A percentile compares a stretch with the other conserved stretches of the same genome.
Conservation (phyloP, 768 basidiomycete species). For the Fibroporia radiculosa region DNA sequence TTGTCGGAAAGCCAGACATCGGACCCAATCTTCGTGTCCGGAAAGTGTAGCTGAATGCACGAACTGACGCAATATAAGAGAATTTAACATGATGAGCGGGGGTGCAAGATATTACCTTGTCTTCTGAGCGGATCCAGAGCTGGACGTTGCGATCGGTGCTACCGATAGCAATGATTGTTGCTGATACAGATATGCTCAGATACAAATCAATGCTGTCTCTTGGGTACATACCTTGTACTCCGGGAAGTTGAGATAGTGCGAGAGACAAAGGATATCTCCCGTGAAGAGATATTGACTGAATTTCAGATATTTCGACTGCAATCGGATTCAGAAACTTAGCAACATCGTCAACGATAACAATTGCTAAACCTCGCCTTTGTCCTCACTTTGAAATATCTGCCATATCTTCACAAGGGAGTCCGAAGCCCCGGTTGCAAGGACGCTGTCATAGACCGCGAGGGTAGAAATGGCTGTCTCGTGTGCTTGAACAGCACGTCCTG, state of each 20-base stretch:
- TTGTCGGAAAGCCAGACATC: conserved; percentile 60
- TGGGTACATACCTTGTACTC: conserved; percentile 45
- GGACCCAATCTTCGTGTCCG: conserved; percentile 97
- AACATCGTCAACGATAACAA: background rate
- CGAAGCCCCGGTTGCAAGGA: conserved; percentile 73
- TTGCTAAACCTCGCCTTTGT: conserved; percentile 8
- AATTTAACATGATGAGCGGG: background rate
- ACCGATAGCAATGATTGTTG: conserved; percentile 68
- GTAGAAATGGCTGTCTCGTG: conserved; percentile 69
- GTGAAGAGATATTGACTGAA: conserved; percentile 55
- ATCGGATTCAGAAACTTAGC: background rate
- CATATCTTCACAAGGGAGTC: conserved; percentile 78
- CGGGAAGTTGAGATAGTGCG: conserved; percentile 56
- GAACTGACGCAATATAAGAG: conserved; percentile 34
- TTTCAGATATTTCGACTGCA: conserved; percentile 19
- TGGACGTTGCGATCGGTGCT: conserved; percentile 78
- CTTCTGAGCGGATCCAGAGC: conserved; percentile 65
- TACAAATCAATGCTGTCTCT: background rate
- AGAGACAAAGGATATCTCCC: conserved; percentile 74
- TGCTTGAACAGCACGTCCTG: conserved; percentile 37
- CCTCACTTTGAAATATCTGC: conserved; percentile 27
- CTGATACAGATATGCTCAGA: conserved; percentile 28
- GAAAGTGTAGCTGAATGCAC: conserved; percentile 49
- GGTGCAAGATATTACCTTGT: conserved; percentile 28
- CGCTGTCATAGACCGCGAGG: conserved; percentile 41